Conservation (phyloP, 2,329 filamentous ascomycete species). For the Ophiostoma australiae region DNA sequence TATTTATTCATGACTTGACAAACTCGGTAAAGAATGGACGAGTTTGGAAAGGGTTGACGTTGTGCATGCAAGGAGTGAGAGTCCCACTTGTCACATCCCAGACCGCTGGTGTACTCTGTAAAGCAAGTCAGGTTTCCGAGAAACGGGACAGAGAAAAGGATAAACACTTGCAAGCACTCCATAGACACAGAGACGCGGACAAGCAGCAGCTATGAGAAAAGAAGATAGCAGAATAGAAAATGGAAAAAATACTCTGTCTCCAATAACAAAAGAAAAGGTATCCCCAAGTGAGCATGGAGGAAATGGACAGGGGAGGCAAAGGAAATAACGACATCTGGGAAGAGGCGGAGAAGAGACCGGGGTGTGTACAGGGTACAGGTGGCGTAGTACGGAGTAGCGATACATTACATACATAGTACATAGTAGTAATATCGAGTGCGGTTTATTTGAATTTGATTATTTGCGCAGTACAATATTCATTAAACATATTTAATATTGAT, state of each 20-base stretch:
- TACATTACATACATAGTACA: too few relatives aligned
- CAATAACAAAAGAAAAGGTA: background rate
- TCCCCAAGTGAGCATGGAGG: background rate
- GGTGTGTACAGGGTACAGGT: background rate
- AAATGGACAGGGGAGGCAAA: background rate
- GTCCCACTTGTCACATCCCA: slow-evolving; percentile 17
- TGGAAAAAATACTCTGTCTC: background rate
- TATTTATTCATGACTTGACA: background rate
- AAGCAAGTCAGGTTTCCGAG: slow-evolving; percentile 1
- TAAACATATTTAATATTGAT: background rate
- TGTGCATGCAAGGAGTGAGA: slow-evolving; percentile 3
- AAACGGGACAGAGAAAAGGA: background rate
- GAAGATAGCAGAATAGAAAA: background rate
- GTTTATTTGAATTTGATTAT: too few relatives aligned
- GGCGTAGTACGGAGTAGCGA: background rate
- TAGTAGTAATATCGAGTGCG: too few relatives aligned
- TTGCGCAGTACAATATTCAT: too few relatives aligned
- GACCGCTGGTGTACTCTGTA: slow-evolving; percentile 9
- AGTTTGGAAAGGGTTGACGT: slow-evolving; percentile 3
- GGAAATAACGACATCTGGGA: slow-evolving; percentile 12
- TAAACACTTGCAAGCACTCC: background rate
- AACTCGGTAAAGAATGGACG: slow-evolving; percentile 11
- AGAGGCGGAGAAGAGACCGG: slow-evolving; percentile 13
- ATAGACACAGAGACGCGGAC: too few relatives aligned
- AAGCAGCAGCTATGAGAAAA: background rate